These are phyloP conservation scores for Penicillium pulvis DNA, from an alignment of 495 filamentous ascomycete species.

Conservation along the genomic window DNA sequence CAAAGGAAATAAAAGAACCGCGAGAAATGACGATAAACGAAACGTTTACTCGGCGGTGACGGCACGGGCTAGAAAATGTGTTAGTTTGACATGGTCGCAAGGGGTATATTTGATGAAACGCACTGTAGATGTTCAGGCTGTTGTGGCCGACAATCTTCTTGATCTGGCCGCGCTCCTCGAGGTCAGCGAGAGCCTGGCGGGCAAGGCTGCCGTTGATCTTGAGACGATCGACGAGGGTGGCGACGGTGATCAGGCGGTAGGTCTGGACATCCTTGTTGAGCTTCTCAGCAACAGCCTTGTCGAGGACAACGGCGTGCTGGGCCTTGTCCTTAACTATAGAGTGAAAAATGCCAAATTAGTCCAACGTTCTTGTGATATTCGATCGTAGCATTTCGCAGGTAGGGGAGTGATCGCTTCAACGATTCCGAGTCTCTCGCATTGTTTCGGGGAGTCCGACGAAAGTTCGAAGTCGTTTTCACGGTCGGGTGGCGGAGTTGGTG, in stretches of 20 bases:
- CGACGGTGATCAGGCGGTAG: conserved; percentile 98
- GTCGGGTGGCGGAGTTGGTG: conserved; percentile 22
- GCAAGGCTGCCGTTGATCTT: conserved; percentile 99
- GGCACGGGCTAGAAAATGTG: conserved; percentile 42
- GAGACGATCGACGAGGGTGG: conserved; percentile 96
- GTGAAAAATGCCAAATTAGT: conserved; percentile 29
- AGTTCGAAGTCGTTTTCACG: conserved; percentile 31
- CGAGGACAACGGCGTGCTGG: conserved; percentile 85
- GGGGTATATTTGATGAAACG: conserved; percentile 20
- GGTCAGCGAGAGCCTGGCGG: conserved; percentile 82
- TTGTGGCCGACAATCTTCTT: conserved; percentile 97
- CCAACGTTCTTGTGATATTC: conserved; percentile 10
- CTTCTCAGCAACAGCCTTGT: conserved; percentile 67
- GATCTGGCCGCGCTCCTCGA: conserved; percentile 97
- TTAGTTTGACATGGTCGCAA: conserved; percentile 21
- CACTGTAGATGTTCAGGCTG: conserved; percentile 97
- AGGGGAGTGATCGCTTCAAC: conserved; percentile 15
- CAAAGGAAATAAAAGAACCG: conserved; percentile 42
- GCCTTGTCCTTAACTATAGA: conserved; percentile 99
- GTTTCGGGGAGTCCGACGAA: conserved; percentile 19
- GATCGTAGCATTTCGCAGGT: neutral
- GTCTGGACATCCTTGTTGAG: conserved; percentile 98
- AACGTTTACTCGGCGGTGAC: conserved; percentile 54
- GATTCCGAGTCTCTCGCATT: conserved; percentile 23
- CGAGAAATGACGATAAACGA: conserved; percentile 40